Base-by-base conservation (phyloP, 345 rosid species). In the Abelmoschus esculentus region DNA sequence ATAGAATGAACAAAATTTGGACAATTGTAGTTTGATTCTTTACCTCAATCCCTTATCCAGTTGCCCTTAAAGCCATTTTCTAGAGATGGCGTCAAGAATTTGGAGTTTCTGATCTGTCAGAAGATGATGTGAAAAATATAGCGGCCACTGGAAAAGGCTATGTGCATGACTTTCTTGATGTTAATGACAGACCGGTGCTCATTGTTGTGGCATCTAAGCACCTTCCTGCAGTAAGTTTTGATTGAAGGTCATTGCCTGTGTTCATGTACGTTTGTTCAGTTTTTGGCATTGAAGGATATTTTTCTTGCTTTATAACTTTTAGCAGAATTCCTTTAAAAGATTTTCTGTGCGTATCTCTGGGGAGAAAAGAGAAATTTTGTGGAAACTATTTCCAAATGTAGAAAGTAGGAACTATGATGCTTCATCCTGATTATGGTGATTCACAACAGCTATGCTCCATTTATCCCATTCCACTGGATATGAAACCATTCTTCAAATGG, bases 31-130 rank as follows among this genome's bases (percentile, higher is more conserved):
- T 68, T 36, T 53, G 34, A 18, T 38, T 52, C 32, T 53, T 52
- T 53, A 69, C 59, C 62, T 54, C 62, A 69, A 69, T 10, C 50
- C 17, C 61, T 22, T 63, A 10, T 19, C 61, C 29, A 5, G 74
- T 75, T 82, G 68, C 73, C 77, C 72, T 74, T 42, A 49, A 71
- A 66, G 26, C 26, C 70, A 60, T 75, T 72, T 36, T 72, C 54
- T 73, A 91, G 97, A 86, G 84, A 87, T 95, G 97, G 99, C 92
- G 86, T 46, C 85, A 83, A 70, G 93, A 89, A 62, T 95, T 91
- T 83, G 73, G 80, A 52, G 89, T 86, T 69, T 74, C 87, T 66
- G 84, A 89, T 74, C 73, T 91, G 74, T 77, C 86, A 15, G 89
- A 89, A 67, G 96, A 88, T 69, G 81, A 87, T 3, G 83, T 91